Conservation (phyloP, 1,139 yeast genomes). For the Saccharomyces hybrid region DNA sequence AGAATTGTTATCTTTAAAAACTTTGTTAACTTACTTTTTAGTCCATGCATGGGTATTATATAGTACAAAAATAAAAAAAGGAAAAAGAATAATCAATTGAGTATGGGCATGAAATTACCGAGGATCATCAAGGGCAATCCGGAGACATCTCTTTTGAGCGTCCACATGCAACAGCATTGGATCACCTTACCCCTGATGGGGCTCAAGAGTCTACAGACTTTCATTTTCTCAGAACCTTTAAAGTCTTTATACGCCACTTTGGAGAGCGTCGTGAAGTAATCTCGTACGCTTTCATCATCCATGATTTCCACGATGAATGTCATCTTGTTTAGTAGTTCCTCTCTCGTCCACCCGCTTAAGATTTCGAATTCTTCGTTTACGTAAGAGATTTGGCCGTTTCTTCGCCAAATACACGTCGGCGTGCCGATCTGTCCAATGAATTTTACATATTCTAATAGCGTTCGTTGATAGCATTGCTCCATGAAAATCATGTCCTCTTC, state of each 20-base stretch:
- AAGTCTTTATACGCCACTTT: constrained; percentile 88
- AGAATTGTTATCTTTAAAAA: neutral
- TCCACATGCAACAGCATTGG: constrained; percentile 80
- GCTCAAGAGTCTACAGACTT: constrained; percentile 38
- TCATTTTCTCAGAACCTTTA: constrained; percentile 77
- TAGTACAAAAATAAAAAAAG: neutral
- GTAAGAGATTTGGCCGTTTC: constrained; percentile 91
- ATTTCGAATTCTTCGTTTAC: constrained; percentile 89
- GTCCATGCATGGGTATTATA: neutral
- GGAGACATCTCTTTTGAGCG: constrained; percentile 83
- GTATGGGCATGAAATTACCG: constrained; percentile 73
- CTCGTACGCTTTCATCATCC: constrained; percentile 80
- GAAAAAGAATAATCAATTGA: neutral
- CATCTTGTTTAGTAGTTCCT: constrained; percentile 52
- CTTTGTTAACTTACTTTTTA: neutral
- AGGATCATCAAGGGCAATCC: constrained; percentile 96
- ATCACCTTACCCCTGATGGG: constrained; percentile 37
- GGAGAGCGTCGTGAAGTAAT: constrained; percentile 78
- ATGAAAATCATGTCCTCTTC: constrained; percentile 88
- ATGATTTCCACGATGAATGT: constrained; percentile 82
- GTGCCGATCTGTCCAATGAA: constrained; percentile 81
- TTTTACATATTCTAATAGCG: constrained; percentile 79
- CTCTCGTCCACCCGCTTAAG: constrained; percentile 81
- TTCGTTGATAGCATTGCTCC: constrained; percentile 93
- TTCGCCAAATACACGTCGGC: constrained; percentile 90